Evolutionary conservation across 148 eudicot species (phyloP), one percentile per base, ranked within the genome.

Genomic region (Chenopodium formosanum): DNA sequence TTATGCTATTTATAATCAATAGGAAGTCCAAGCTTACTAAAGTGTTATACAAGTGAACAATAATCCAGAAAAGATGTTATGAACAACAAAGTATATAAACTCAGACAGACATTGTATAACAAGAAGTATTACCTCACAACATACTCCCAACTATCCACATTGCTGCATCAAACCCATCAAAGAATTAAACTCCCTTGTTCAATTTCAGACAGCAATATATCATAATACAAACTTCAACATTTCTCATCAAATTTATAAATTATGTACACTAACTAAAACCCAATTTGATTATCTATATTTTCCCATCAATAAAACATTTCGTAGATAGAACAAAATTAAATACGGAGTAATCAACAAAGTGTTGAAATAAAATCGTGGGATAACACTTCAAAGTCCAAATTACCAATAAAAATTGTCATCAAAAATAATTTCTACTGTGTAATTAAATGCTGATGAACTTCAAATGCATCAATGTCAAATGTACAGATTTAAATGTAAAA

Each of bases 101-200:
- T 69, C 73, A 32, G 16, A 37, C 73, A 32, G 16, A 37, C 29
- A 50, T 67, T 20, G 16, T 9, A 19, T 29, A 50, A 10, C 31
- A 68, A 78, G 47, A 60, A n/a, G 37, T 27, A 12, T 69, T 75
- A 85, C 85, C 83, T 32, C 68, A 17, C 62, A 56, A 5, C 75
- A 32, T 31, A 32, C 32, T 60, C 46, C 70, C 48, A 20, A 22
- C 25, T 67, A 83, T 66, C 83, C 23, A 73, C 81, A 70, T 14
- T 52, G 78, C 72, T 76, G 12, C 48, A 81, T 52, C 70, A 78
- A 37, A 52, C 53, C 64, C 69, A 79, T 87, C 44, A 65, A 52
- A 69, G 72, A 56, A 22, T 37, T 14, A 37, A 68, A 37, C 64
- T 3, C 63, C 85, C 85, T 78, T 34, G 12, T 19, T 62, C 13